phyloP scores from a whole-genome alignment of 768 basidiomycete species.

The Wakefieldia striispora region DNA sequence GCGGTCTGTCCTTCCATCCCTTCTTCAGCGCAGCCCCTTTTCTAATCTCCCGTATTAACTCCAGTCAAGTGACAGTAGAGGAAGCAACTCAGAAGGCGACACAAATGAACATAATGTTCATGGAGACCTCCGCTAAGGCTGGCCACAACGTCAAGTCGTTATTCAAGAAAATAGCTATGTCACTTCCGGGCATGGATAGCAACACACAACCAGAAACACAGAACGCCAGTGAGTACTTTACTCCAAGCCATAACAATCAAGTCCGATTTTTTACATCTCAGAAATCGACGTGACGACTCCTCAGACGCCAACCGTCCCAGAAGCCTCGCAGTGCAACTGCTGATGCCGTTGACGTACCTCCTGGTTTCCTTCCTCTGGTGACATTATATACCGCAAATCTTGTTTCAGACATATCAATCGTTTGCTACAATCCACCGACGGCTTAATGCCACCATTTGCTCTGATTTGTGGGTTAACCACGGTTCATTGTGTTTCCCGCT shows the following conservation, averaged over 20 bases:
- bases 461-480: conserved; percentile 44
- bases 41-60: conserved; percentile 9
- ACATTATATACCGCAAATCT: conserved; percentile 28
- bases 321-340: conserved; percentile 85
- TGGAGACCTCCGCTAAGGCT: conserved; percentile 99
- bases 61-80: conserved; percentile 97
- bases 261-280: conserved; percentile 30
- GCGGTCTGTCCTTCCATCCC: conserved; percentile 55
- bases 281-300: conserved; percentile 92
- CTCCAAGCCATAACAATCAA: not conserved
- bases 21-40: not conserved
- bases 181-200: conserved; percentile 93
- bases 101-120: conserved; percentile 93
- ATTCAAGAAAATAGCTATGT: conserved; percentile 99
- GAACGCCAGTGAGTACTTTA: conserved; percentile 41
- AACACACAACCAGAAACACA: conserved; percentile 59
- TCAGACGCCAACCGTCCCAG: conserved; percentile 65
- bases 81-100: conserved; percentile 92
- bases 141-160: conserved; percentile 98
- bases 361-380: conserved; percentile 4
- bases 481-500: conserved; percentile 96
- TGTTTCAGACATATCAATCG: conserved; percentile 23
- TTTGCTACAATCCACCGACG: conserved; percentile 13
- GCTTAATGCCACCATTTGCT: conserved; percentile 8
- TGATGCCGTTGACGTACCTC: conserved; percentile 56